phyloP scores from a whole-genome alignment of 169 alveolate species.

The Toxoplasma gondii region DNA sequence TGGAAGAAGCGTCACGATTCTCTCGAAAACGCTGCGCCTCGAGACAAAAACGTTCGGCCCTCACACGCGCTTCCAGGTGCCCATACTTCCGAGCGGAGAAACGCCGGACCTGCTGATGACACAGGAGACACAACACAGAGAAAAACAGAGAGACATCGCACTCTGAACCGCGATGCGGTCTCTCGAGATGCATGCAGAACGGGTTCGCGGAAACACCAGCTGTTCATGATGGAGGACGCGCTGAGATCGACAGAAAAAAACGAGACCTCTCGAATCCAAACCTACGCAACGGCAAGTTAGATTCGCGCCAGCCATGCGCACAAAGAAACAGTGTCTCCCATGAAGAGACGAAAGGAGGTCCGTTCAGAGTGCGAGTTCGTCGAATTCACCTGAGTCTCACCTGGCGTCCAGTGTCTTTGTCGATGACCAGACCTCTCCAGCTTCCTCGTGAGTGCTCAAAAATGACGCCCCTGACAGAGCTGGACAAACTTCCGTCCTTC shows the following conservation, averaged over 20 bases:
- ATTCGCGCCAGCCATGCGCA: no score
- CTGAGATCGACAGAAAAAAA: no score
- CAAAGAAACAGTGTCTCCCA: no score
- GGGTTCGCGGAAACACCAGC: no score
- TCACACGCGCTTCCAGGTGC: constrained; percentile 33
- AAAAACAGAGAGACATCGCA: not conserved
- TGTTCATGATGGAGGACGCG: no score
- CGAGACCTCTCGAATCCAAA: no score
- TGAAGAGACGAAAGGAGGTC: no score
- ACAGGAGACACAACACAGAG: not conserved
- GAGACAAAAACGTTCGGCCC: constrained; percentile 46
- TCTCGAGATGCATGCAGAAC: no score
- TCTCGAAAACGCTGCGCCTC: constrained; percentile 32
- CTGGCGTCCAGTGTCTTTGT: constrained; percentile 47
- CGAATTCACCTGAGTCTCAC: not conserved
- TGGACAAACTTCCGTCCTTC: not conserved
- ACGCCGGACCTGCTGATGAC: constrained; percentile 36
- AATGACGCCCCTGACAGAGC: constrained; percentile 44
- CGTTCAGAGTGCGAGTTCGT: no score
- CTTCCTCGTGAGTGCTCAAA: constrained; percentile 47
- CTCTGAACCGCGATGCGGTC: no score
- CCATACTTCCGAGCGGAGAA: constrained; percentile 45
- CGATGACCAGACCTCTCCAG: constrained; percentile 49
- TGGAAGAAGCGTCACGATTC: not conserved
- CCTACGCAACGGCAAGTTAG: no score